Evolutionary conservation across 345 rosid genomes (phyloP).

Genomic region (Gossypium anomalum): DNA sequence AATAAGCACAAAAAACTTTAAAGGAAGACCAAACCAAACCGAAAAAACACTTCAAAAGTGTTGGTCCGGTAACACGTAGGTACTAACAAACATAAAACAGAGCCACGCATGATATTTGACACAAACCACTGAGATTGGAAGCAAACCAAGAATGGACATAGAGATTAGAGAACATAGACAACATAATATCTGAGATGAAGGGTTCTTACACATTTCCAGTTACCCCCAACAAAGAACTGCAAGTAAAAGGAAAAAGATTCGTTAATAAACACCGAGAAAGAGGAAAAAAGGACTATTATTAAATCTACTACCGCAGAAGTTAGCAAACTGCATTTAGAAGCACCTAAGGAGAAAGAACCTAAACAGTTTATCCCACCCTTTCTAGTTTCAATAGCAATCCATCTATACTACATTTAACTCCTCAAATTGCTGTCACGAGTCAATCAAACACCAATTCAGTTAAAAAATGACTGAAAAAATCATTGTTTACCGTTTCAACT

Average conservation of each 20-base stretch:
- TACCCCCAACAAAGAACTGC: constrained; percentile 99
- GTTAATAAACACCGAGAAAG: neutral
- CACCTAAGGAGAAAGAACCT: neutral
- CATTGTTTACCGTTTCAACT: no score
- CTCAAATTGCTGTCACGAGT: no score
- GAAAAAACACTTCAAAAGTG: neutral
- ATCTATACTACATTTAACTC: neutral
- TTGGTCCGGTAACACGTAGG: no score
- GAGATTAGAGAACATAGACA: neutral
- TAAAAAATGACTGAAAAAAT: no score
- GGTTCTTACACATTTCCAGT: constrained; percentile 97
- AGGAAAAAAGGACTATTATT: constrained; percentile 13
- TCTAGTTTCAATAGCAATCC: neutral
- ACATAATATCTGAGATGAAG: neutral
- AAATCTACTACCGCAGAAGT: neutral
- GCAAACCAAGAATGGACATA: neutral
- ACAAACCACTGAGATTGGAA: no score
- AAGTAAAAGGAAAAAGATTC: constrained; percentile 29
- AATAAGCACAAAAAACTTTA: neutral
- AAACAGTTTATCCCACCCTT: neutral
- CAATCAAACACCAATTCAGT: no score
- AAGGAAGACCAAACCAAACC: neutral
- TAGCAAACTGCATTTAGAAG: no score
- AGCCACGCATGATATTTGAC: no score
- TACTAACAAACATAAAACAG: no score